Percentiles rank a stretch among this genome's conserved stretches.
phyloP scores from a whole-genome alignment of 2,329 filamentous ascomycete genomes.

The Apiospora kogelbergensis region DNA sequence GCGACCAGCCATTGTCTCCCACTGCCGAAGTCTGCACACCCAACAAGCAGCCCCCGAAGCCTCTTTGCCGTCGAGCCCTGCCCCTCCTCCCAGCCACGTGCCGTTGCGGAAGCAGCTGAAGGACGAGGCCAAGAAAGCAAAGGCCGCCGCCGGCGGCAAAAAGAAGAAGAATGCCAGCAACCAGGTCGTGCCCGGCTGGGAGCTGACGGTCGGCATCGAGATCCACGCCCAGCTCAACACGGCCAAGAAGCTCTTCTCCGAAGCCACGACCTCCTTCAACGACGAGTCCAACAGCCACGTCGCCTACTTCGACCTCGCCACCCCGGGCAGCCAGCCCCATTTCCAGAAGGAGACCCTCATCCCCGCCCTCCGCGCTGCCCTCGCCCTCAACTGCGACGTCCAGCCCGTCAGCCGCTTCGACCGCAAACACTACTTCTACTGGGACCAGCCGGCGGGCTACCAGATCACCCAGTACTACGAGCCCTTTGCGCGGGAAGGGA shows the following conservation, averaged over 20 bases:
- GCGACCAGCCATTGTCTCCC: constrained; percentile 7
- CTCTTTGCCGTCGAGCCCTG: constrained; percentile 21
- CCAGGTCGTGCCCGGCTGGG: constrained; percentile 70
- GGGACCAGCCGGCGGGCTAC: constrained; percentile 94
- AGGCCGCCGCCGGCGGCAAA: constrained; percentile 39
- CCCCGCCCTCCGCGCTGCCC: constrained; percentile 85
- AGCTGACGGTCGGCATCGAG: constrained; percentile 93
- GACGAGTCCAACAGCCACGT: constrained; percentile 82
- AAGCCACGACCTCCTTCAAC: constrained; percentile 63
- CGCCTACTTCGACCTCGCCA: constrained; percentile 82
- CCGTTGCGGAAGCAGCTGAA: constrained; percentile 73
- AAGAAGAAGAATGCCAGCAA: constrained; percentile 45
- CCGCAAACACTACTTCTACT: constrained; percentile 98
- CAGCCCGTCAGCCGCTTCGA: constrained; percentile 82
- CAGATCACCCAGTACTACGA: constrained; percentile 97
- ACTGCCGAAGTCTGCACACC: constrained; percentile 33
- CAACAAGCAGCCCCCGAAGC: constrained; percentile 23
- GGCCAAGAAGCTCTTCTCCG: constrained; percentile 83
- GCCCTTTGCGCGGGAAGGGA: constrained; percentile 68
- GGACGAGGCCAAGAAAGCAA: constrained; percentile 59
- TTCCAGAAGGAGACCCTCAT: constrained; percentile 84
- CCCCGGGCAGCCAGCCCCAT: constrained; percentile 83
- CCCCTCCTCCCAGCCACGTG: constrained; percentile 24
- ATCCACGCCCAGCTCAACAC: constrained; percentile 97
- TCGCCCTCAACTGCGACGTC: constrained; percentile 79